Evolutionary conservation across 176 grass and related monocot species (phyloP).

Genomic region (Avena insularis): DNA sequence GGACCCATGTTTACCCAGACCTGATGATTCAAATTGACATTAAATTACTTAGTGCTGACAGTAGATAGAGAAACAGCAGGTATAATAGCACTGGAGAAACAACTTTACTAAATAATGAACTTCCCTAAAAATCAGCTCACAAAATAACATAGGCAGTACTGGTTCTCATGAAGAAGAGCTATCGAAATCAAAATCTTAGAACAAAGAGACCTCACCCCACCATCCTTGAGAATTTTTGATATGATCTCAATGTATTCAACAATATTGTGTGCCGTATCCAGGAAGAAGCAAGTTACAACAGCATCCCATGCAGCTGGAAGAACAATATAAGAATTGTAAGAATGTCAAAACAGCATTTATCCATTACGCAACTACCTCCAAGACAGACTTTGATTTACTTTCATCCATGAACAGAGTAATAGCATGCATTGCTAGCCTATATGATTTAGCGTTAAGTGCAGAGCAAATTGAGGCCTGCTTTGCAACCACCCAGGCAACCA

Average conservation of each 20-base stretch:
- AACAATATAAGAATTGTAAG: conserved; percentile 26
- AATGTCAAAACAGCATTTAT: conserved; percentile 29
- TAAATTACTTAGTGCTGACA: conserved; percentile 18
- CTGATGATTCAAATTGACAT: conserved; percentile 54
- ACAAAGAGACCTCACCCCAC: conserved; percentile 69
- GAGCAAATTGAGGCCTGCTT: conserved; percentile 8
- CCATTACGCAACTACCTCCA: conserved; percentile 18
- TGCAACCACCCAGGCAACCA: neutral
- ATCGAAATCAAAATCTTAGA: conserved; percentile 8
- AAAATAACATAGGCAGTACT: neutral
- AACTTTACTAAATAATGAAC: conserved; percentile 19
- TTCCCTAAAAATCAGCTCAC: conserved; percentile 12
- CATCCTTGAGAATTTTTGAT: conserved; percentile 91
- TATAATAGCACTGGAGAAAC: conserved; percentile 20
- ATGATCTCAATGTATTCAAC: conserved; percentile 98
- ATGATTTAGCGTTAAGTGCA: neutral
- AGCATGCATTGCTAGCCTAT: conserved; percentile 13
- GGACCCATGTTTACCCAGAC: conserved; percentile 97
- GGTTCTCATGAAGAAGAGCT: conserved; percentile 31
- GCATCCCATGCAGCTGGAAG: conserved; percentile 93
- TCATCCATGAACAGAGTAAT: conserved; percentile 10
- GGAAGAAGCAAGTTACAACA: conserved; percentile 97
- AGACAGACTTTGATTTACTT: neutral
- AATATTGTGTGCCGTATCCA: conserved; percentile 96
- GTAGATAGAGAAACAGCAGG: neutral